Evolutionary conservation across 1,284 basidiomycete genomes (phyloP).

Genomic region (Earliella scabrosa): DNA sequence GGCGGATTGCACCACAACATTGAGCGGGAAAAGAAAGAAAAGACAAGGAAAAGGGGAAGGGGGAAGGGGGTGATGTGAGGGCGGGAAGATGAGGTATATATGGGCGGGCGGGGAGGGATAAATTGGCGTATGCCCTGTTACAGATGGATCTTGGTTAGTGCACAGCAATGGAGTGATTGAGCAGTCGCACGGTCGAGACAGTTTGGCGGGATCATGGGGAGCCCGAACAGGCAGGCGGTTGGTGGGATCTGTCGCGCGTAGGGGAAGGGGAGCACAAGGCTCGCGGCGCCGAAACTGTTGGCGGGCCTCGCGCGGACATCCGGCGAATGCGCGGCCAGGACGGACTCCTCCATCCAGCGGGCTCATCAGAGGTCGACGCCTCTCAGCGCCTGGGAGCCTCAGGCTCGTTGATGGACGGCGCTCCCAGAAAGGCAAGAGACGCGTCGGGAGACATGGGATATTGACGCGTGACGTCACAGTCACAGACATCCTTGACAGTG

Average conservation of each 20-base stretch:
- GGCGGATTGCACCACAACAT: conserved; percentile 17
- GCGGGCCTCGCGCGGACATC: too few relatives aligned
- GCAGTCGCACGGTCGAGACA: conserved; percentile 1
- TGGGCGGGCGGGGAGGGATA: conserved; percentile 8
- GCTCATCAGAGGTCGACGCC: too few relatives aligned
- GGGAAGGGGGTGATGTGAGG: conserved; percentile 15
- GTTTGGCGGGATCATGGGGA: background rate
- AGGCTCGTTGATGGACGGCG: too few relatives aligned
- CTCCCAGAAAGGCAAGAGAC: too few relatives aligned
- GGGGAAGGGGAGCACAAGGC: too few relatives aligned
- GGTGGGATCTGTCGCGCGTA: too few relatives aligned
- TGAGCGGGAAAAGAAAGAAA: background rate
- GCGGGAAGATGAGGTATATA: conserved; percentile 16
- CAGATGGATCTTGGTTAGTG: conserved; percentile 6
- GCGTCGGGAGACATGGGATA: background rate
- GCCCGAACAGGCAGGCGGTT: too few relatives aligned
- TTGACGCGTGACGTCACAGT: conserved; percentile 23
- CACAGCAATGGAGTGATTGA: conserved; percentile 22
- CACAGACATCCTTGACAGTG: background rate
- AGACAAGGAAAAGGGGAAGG: background rate
- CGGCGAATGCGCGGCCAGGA: too few relatives aligned
- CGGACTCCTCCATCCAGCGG: too few relatives aligned
- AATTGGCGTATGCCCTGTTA: conserved; percentile 4
- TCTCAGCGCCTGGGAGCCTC: too few relatives aligned
- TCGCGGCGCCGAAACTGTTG: too few relatives aligned